Percentiles rank a stretch among this genome's conserved stretches.
These are phyloP conservation scores for Lactarius indigo DNA, from an alignment of 768 basidiomycete genomes.

Conservation along the genomic window DNA sequence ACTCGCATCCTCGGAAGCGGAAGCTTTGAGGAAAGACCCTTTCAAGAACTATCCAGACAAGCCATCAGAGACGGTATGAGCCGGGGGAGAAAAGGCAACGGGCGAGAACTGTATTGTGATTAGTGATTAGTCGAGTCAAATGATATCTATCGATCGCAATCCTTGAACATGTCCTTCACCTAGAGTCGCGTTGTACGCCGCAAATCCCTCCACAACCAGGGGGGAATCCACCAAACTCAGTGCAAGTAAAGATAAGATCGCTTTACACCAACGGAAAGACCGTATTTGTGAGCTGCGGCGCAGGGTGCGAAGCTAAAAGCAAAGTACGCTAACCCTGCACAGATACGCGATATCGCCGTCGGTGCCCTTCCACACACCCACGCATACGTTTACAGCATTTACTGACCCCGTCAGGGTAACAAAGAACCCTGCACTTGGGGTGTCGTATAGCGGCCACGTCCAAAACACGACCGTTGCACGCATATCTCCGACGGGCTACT, in stretches of 20 bases:
- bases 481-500: slow-evolving; percentile 90
- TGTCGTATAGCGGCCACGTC: slow-evolving; percentile 74
- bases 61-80: slow-evolving; percentile 17
- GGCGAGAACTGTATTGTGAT: background rate
- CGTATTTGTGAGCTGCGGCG: slow-evolving; percentile 61
- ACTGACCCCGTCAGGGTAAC: slow-evolving; percentile 13
- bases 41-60: slow-evolving; percentile 64
- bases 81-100: background rate
- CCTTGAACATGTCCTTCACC: slow-evolving; percentile 47
- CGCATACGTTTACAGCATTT: slow-evolving; percentile 2
- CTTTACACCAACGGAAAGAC: slow-evolving; percentile 83
- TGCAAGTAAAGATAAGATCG: slow-evolving; percentile 71
- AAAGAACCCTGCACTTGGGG: slow-evolving; percentile 63
- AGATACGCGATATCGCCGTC: slow-evolving; percentile 26
- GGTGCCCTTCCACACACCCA: slow-evolving; percentile 12
- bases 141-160: slow-evolving; percentile 22
- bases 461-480: slow-evolving; percentile 86
- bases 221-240: slow-evolving; percentile 72
- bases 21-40: slow-evolving; percentile 74
- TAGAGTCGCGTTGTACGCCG: slow-evolving; percentile 54
- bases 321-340: background rate
- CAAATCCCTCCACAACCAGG: slow-evolving; percentile 64
- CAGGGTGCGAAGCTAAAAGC: background rate
- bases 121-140: background rate
- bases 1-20: slow-evolving; percentile 58